Base-by-base conservation (phyloP, 179 eudicot species). In the Patellifolia procumbens region DNA sequence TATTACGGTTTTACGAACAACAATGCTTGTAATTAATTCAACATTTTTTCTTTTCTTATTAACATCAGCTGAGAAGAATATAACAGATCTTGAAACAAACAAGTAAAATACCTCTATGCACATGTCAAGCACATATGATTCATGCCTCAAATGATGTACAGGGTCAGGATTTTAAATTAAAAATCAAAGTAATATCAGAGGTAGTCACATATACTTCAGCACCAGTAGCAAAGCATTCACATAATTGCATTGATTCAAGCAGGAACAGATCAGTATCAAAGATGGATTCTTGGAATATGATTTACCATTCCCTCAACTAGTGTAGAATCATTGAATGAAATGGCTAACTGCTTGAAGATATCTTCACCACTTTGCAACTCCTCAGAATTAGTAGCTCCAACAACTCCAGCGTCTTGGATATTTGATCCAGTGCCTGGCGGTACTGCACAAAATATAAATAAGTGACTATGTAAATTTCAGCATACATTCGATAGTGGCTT, bases 271-370 rank as follows among this genome's bases (percentile, higher is more conserved):
- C 34, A 74, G 35, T 8, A 46, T 70, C 13, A n/a, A 32, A 75
- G 37, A 56, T 12, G 45, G 5, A 42, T 65, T 32, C 16, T 26
- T 39, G 29, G 34, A 22, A 34, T 29, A 16, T 45, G 69, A 31
- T 49, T 83, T 83, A 89, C 92, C 90, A 79, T 80, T 79, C 81
- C 74, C 59, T 79, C 79, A 28, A 31, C 51, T 15, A 83, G 72
- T 32, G 84, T 79, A 78, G 81, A 81, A 78, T 84, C 80, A 58
- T 20, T 76, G 64, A 76, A 71, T 76, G 83, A 64, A 49, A 46
- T 46, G n/a, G 75, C 77, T 53, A 81, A 81, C 79, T 83, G 82
- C 76, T 82, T 76, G 67, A 73, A 75, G 84, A 70, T 49, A 73
- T 81, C 82, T 79, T 85, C 90, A 69, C 72, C 88, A 79, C 59